Percentiles rank a stretch among this genome's conserved stretches.
Evolutionary conservation across 139 green algal species (phyloP).

Genomic region (Haematococcus lacustris): DNA sequence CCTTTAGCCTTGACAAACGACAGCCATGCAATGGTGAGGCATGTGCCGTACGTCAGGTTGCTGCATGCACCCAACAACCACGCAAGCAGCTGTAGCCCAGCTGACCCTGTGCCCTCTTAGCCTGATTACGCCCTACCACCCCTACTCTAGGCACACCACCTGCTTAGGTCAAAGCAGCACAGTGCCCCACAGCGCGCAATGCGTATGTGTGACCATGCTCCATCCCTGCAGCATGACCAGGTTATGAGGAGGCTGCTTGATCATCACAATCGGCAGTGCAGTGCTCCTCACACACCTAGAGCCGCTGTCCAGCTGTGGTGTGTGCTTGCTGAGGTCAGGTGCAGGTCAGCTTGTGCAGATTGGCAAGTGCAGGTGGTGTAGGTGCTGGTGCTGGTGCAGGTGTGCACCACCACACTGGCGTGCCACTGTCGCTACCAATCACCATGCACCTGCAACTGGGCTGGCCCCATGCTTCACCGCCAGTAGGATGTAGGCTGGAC

Average conservation of each 20-base stretch:
- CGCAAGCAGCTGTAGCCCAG: neutral
- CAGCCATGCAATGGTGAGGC: constrained; percentile 41
- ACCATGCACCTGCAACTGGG: neutral
- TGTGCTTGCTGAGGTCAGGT: no score
- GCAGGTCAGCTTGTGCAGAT: no score
- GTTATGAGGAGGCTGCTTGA: neutral
- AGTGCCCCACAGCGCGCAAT: neutral
- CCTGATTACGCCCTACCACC: no score
- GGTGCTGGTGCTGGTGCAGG: neutral
- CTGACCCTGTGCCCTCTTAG: no score
- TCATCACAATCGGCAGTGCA: no score
- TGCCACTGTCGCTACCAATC: neutral
- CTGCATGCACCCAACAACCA: constrained; percentile 2
- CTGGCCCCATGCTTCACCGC: no score
- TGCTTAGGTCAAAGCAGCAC: neutral
- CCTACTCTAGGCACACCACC: no score
- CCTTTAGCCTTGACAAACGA: constrained; percentile 36
- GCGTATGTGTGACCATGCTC: no score
- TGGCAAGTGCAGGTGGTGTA: neutral
- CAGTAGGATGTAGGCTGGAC: no score
- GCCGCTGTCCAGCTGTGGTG: no score
- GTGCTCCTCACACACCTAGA: no score
- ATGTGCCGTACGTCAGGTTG: constrained; percentile 44
- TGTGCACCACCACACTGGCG: neutral
- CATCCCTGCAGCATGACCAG: neutral